Base-by-base conservation (phyloP, 1,284 basidiomycete genomes). In the Heterobasidion occidentale region DNA sequence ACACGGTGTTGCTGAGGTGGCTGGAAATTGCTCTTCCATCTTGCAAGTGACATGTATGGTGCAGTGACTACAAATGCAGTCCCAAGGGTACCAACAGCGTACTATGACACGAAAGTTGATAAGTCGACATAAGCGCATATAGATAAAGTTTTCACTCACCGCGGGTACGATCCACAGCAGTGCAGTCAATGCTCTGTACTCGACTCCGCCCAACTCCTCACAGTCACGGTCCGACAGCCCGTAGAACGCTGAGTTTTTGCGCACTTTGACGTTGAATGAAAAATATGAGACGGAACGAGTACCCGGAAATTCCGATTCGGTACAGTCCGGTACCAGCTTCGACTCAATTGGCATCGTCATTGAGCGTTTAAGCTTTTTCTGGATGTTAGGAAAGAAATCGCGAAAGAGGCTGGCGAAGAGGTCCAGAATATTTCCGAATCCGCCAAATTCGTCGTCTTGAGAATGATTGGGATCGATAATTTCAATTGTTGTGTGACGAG, bases 181-280 rank as follows among this genome's bases (percentile, higher is more conserved):
- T 15, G 88, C 79, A 56, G 86, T 86, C 58, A 97, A 72, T 8
- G 88, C 92, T 14, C 94, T 81, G 67, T 94, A 98, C 71, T 99
- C 96, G 19, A 97, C 89, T 4, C 95, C 94, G 1, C 94, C 94
- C 2, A 98, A 76, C 70, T 98, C 94, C 61, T 96, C 90, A 62
- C 92, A 75, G 66, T 98, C 90, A 50, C 93, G 90, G 42, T 82
- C 78, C 0, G 88, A 92, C 52, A 98, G 72, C 51, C 81, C 74
- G 55, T 86, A 82, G 67, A 98, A 98, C 33, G 80, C 76, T 15
- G 92, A 95, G 68, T 98, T 98, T 51, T 88, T 78, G 0, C 93
- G 92, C 2, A 96, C 91, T 7, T 84, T 71, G 0, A 90, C 89
- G 53, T 92, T 83, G 66, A 98, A 98, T 1, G 86, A 81, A 57